Evolutionary conservation across 2,329 filamentous ascomycete species (phyloP), one percentile per base, ranked within the genome.

Genomic region (Colletotrichum scovillei): DNA sequence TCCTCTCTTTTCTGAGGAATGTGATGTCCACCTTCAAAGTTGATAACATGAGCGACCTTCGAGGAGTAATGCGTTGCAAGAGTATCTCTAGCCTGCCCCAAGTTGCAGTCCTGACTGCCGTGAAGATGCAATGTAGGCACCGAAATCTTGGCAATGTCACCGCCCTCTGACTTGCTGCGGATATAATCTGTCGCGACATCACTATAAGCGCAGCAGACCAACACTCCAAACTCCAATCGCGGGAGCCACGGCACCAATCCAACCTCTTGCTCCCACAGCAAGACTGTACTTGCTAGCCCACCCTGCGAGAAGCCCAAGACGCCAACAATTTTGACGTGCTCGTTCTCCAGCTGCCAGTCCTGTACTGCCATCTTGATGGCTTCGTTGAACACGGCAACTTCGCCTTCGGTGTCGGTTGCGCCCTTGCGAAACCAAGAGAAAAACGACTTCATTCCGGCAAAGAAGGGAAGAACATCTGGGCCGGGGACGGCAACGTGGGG

Each of bases 341-440:
- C 52, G 49, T 66, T 66, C 1, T 66, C 63, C 1, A 32, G 32
- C 38, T 42, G 56, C 63, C 63, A 66, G 63, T 30, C 24, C 32
- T 32, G 52, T 4, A 66, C 32, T 19, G 63, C 56, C 22, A 57
- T 42, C 42, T 66, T 16, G 52, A 66, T 46, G 52, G 52, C 56
- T 22, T 57, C 52, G 30, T 66, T 66, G 11, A 66, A 66, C 32
- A 66, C 42, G 1, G 7, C 52, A 30, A 66, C 56, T 26, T 66
- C 63, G 3, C 56, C 52, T 19, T 26, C n/a, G 12, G 52, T 66
- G 11, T 30, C 52, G 42, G 28, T 53, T 0, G 42, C 56, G 1
- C 63, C 63, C 52, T 66, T 66, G 14, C 63, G 35, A 35, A 66
- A 66, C 63, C 63, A 66, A 9, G 63, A 57, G 52, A 46, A 57